Percentiles rank a stretch among this genome's conserved stretches.
Conservation (phyloP, 139 green algal species). For the Desmodesmus armatus region DNA sequence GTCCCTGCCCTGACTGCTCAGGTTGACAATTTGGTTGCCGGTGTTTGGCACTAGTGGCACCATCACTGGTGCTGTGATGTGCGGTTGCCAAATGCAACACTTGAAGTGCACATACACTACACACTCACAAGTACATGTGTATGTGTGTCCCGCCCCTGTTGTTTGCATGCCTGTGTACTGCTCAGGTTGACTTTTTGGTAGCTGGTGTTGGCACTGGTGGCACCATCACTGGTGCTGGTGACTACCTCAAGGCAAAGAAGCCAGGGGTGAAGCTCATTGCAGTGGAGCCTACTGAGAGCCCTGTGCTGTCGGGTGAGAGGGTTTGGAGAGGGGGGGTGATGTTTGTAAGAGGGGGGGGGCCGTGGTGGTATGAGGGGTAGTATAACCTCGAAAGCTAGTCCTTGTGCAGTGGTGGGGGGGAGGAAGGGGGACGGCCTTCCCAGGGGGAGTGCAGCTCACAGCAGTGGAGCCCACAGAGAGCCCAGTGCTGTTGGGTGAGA, state of each 20-base stretch:
- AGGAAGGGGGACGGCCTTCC: too few species aligned
- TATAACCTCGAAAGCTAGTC: too few species aligned
- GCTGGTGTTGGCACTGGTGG: slow-evolving; percentile 92
- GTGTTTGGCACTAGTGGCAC: slow-evolving; percentile 80
- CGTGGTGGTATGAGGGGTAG: background rate
- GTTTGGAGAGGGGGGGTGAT: background rate
- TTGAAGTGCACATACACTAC: background rate
- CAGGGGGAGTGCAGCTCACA: slow-evolving; percentile 65
- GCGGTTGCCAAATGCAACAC: slow-evolving; percentile 21
- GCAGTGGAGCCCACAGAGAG: slow-evolving; percentile 95
- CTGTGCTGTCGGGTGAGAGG: slow-evolving; percentile 90
- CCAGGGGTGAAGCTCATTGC: slow-evolving; percentile 70
- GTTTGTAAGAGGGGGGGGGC: background rate
- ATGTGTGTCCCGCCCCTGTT: background rate
- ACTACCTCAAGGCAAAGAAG: slow-evolving; percentile 86
- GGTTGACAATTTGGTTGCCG: background rate
- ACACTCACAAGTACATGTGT: background rate
- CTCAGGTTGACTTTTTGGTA: slow-evolving; percentile 90
- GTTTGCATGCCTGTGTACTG: background rate
- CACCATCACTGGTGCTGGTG: slow-evolving; percentile 88
- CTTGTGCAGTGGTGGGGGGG: too few species aligned
- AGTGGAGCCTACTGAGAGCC: slow-evolving; percentile 93
- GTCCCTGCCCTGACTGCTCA: too few species aligned
- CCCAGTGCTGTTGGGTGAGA: slow-evolving; percentile 87
- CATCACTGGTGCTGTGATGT: slow-evolving; percentile 61